Conservation (phyloP, 768 basidiomycete species). For the Boletus rubropictus region DNA sequence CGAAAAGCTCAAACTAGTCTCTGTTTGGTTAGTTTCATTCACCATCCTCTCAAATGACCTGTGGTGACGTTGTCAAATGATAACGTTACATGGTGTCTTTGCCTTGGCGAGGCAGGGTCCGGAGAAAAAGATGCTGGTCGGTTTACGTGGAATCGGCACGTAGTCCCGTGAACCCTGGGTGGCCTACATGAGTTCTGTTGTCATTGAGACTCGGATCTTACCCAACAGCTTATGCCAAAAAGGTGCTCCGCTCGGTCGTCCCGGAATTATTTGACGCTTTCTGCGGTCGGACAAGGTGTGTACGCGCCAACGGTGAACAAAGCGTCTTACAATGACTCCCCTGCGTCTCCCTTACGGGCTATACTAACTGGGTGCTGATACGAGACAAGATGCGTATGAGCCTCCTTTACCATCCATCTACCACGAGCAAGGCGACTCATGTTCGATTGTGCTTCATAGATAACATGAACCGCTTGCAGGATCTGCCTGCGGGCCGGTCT, state of each 20-base stretch:
- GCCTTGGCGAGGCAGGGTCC: constrained; percentile 37
- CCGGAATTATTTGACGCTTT: constrained; percentile 73
- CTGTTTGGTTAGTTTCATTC: too few relatives aligned
- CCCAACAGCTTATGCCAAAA: constrained; percentile 58
- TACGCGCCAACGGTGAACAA: constrained; percentile 45
- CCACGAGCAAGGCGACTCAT: not conserved
- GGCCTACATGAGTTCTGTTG: not conserved
- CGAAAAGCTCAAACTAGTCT: too few relatives aligned
- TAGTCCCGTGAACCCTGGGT: too few relatives aligned
- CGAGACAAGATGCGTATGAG: constrained; percentile 39
- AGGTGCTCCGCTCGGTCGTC: constrained; percentile 61
- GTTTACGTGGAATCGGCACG: constrained; percentile 65
- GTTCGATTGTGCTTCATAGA: constrained; percentile 34
- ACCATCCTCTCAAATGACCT: too few relatives aligned
- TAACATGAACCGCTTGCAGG: constrained; percentile 73
- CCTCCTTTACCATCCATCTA: not conserved
- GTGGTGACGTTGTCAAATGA: too few relatives aligned
- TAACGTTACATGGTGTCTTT: too few relatives aligned
- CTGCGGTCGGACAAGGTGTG: constrained; percentile 31
- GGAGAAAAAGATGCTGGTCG: constrained; percentile 47
- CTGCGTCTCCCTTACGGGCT: not conserved
- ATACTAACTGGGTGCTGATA: not conserved
- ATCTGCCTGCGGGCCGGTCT: constrained; percentile 51
- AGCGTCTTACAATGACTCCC: constrained; percentile 51
- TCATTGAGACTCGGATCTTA: not conserved